Evolutionary conservation across 2,329 filamentous ascomycete genomes (phyloP).

Genomic region (Colletotrichum neosansevieriae): DNA sequence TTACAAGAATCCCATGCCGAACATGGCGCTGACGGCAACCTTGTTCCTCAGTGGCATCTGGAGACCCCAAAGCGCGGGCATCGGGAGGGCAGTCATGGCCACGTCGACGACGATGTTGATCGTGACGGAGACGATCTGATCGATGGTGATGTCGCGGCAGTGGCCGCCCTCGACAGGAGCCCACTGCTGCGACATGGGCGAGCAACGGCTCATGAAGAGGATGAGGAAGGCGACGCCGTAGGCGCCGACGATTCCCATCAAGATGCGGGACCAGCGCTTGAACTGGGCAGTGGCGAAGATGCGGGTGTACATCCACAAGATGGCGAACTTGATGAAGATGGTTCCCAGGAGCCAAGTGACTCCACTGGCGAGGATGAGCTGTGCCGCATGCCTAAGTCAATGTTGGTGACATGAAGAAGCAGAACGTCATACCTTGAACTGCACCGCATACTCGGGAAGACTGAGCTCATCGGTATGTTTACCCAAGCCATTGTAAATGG

Average conservation of each 20-base stretch:
- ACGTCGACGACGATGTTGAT: conserved; percentile 47
- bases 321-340: conserved; percentile 48
- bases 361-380: conserved; percentile 44
- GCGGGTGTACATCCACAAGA: conserved; percentile 48
- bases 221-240: conserved; percentile 48
- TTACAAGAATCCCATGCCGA: conserved; percentile 49
- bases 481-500: conserved; percentile 44
- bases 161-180: conserved; percentile 48
- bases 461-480: conserved; percentile 40
- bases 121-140: conserved; percentile 43
- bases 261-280: conserved; percentile 43
- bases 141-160: conserved; percentile 50
- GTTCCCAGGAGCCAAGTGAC: conserved; percentile 47
- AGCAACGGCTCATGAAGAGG: conserved; percentile 49
- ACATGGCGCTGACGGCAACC: conserved; percentile 47
- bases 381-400: neutral
- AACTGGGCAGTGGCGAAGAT: conserved; percentile 47
- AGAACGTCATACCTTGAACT: conserved; percentile 24
- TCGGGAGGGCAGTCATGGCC: conserved; percentile 55
- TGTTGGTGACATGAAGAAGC: neutral
- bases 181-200: conserved; percentile 48
- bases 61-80: conserved; percentile 56
- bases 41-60: conserved; percentile 55
- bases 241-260: conserved; percentile 43
- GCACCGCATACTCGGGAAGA: conserved; percentile 20